Base-by-base conservation (phyloP, 1,284 basidiomycete genomes). In the Ganoderma lingzhi region DNA sequence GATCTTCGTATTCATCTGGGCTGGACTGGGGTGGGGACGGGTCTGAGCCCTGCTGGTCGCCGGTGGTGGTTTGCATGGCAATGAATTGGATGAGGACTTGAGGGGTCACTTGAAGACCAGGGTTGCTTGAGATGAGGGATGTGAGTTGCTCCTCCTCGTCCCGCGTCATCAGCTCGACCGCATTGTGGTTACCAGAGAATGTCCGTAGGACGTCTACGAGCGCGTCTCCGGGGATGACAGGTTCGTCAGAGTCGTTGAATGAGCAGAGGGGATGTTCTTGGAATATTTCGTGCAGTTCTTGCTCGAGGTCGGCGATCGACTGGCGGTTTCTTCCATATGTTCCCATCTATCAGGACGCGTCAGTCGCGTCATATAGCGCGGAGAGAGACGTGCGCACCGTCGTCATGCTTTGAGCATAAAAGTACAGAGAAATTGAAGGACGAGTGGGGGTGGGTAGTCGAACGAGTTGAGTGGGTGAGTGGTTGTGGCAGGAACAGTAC, bases 271-370 rank as follows among this genome's bases (percentile, higher is more conserved):
- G 87, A 75, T 93, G 91, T 48, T 85, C 83, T 70, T 83, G 81
- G 78, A 94, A 93, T 69, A 93, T 86, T 66, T 85, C 84, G 78
- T 87, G 79, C 44, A 93, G 86, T 76, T 90, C 85, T 74, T 86
- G 84, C 79, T 93, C 88, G 69, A 93, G 88, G 81, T 90, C 88
- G 63, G 84, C 85, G 63, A 92, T 84, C 64, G 89, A 92, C 77
- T 90, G 85, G 78, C 89, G 85, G 80, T 85, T 86, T 69, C 90
- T 85, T 70, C 88, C 89, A 71, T 81, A 79, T 12, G 76, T 78
- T 70, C 70, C 72, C 23, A 64, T 32, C 66, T 66, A 32, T 6
- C 3, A 5, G 14, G 28, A 30, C 53, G 59, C 30, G 60, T 67
- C 51, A 65, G 65, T 67, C 70, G 70, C 70, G 70, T 68, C 70